Evolutionary conservation across 768 basidiomycete genomes (phyloP).

Genomic region (Wakefieldia striispora): DNA sequence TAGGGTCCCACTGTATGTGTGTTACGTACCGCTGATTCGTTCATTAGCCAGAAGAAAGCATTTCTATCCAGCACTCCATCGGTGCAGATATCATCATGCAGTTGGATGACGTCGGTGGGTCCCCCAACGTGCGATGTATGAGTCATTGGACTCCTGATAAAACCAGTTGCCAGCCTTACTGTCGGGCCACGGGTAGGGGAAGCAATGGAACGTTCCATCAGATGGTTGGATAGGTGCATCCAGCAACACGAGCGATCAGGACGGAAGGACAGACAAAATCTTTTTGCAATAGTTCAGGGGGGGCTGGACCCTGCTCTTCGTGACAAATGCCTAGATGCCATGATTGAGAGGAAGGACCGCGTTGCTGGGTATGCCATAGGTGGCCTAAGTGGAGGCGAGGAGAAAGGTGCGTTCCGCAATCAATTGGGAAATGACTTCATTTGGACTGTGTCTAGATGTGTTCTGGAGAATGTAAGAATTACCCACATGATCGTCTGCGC

Average conservation of each 20-base stretch:
- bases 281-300: slow-evolving; percentile 92
- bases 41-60: slow-evolving; percentile 82
- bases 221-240: slow-evolving; percentile 91
- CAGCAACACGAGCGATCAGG: slow-evolving; percentile 68
- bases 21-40: slow-evolving; percentile 1
- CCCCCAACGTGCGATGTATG: background rate
- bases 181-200: slow-evolving; percentile 80
- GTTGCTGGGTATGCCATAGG: slow-evolving; percentile 92
- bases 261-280: slow-evolving; percentile 64
- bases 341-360: slow-evolving; percentile 70
- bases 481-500: background rate
- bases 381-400: slow-evolving; percentile 88
- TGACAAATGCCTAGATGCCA: slow-evolving; percentile 74
- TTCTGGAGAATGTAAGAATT: slow-evolving; percentile 79
- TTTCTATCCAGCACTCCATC: slow-evolving; percentile 85
- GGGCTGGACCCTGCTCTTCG: slow-evolving; percentile 72
- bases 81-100: slow-evolving; percentile 96
- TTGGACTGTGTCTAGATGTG: slow-evolving; percentile 46
- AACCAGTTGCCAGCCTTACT: slow-evolving; percentile 73
- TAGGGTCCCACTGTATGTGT: slow-evolving; percentile 33
- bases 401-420: slow-evolving; percentile 58
- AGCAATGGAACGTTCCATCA: slow-evolving; percentile 83
- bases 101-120: slow-evolving; percentile 84
- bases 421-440: slow-evolving; percentile 6
- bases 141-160: slow-evolving; percentile 1